Base-by-base conservation (phyloP, 2,329 filamentous ascomycete genomes). In the Colletotrichum cereale region DNA sequence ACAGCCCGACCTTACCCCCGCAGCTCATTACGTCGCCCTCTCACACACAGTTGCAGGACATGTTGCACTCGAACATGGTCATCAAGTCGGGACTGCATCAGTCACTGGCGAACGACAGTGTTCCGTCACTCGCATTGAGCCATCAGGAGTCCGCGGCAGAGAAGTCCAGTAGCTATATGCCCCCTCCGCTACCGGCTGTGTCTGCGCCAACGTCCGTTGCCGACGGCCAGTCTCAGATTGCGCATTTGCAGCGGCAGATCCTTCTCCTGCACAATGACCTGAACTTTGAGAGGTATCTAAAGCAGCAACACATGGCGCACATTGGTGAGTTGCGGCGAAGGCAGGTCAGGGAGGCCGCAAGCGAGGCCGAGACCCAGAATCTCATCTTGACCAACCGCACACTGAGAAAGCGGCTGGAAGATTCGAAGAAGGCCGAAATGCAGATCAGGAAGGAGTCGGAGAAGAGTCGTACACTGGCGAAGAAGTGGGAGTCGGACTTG, bases 211-310 rank as follows among this genome's bases (percentile, higher is more conserved):
- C 29, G 14, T 72, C 70, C 75, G 34, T 67, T 76, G 3, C 78
- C 58, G 79, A 84, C 63, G 64, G 76, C 60, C 76, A 80, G 71
- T 78, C 82, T 21, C 82, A 86, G 68, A 76, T 86, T 36, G 82
- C 87, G 1, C 88, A 90, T 74, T 82, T 96, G 4, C 90, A 94
- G 74, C 88, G 92, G 52, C 91, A 95, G 75, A 88, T 94, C n/a
- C 87, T 94, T 64, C 83, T 95, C 2, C 81, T 96, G 14, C 90
- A 92, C 55, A 96, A 95, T 73, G 93, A 96, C 75, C 84, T 96
- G 53, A 93, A 92, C 74, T 96, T 96, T 77, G 94, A 96, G 79
- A 87, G 92, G 34, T 96, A 94, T 80, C 87, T 96, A 76, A 96
- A 95, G 78, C 90, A 94, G 74, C 93, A 96, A 77, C 93, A 96